These are phyloP conservation scores for Aaosphaeria pasadenensis DNA, from an alignment of 2,329 filamentous ascomycete species.

Conservation along the genomic window DNA sequence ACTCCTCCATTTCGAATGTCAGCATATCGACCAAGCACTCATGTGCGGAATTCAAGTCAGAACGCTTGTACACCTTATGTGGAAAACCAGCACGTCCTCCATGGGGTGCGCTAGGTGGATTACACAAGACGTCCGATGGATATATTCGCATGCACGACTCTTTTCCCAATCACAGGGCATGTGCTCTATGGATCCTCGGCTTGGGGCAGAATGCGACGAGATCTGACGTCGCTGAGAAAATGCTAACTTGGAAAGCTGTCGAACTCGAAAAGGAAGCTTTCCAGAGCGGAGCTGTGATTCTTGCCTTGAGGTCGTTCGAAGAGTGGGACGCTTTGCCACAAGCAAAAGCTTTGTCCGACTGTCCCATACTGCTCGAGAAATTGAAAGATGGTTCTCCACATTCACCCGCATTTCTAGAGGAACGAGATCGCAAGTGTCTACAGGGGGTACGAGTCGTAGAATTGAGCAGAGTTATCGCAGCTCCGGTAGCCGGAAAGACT, in stretches of 20 bases:
- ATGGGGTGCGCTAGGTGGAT: slow-evolving; percentile 49
- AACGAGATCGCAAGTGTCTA: slow-evolving; percentile 29
- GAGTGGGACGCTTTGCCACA: slow-evolving; percentile 54
- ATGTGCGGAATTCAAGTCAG: slow-evolving; percentile 53
- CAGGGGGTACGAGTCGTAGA: slow-evolving; percentile 42
- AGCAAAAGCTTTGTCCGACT: slow-evolving; percentile 41
- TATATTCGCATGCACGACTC: slow-evolving; percentile 55
- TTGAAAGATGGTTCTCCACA: slow-evolving; percentile 17
- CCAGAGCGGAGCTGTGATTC: slow-evolving; percentile 43
- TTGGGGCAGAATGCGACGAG: slow-evolving; percentile 32
- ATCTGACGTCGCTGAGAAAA: slow-evolving; percentile 39
- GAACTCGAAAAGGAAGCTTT: slow-evolving; percentile 50
- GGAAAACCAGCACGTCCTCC: slow-evolving; percentile 30
- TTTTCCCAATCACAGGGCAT: slow-evolving; percentile 51
- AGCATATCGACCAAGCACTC: slow-evolving; percentile 48
- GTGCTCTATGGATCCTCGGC: slow-evolving; percentile 45
- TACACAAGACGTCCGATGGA: slow-evolving; percentile 52
- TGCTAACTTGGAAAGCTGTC: slow-evolving; percentile 41
- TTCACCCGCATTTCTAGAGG: slow-evolving; percentile 2
- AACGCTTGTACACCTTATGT: slow-evolving; percentile 48
- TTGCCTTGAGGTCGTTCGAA: slow-evolving; percentile 48
- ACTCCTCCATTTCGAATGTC: slow-evolving; percentile 33
- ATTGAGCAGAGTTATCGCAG: slow-evolving; percentile 45
- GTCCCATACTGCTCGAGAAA: slow-evolving; percentile 46
- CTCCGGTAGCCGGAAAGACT: slow-evolving; percentile 41